Evolutionary conservation across 768 basidiomycete genomes (phyloP), one percentile per base, ranked within the genome.

Genomic region (Tylopilus sp.): DNA sequence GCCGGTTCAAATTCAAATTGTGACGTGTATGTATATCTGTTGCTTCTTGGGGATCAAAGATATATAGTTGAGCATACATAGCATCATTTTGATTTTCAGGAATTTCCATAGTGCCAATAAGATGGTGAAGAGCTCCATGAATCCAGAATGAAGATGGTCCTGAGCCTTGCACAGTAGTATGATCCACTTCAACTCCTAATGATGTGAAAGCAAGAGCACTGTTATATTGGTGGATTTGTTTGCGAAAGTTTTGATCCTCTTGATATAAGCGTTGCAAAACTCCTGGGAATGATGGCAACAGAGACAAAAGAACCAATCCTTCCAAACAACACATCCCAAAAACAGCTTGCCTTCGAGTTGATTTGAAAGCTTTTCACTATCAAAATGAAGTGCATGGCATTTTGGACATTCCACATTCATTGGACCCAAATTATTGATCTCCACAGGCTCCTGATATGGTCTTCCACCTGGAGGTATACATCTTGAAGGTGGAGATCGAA

Each of bases 221-320:
- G 47, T 79, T 79, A 44, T 78, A 78, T 25, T 72, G 69, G 8
- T 69, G 57, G 5, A 77, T 75, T 6, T 75, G 55, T 11, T 57
- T 48, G 3, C 64, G 66, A 22, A 76, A 76, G 0, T 38, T 5
- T 1, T 2, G 19, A 1, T 0, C 0, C 33, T 59, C 38, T 8
- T 62, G 47, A 25, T 17, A 26, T n/a, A 28, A 12, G n/a, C 4
- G 3, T 3, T 12, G 10, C 6, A 41, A 16, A 16, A 6, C 24
- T 3, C 3, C 11, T 3, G 70, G 71, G 45, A 55, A 66, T 1
- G 50, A 13, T 28, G 41, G 60, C 1, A 73, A 30, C 0, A 17
- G 12, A 5, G 58, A 56, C 5, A 73, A 58, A 1, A 21, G 1
- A 19, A 73, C 59, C 8, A 4, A 10, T 28, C 68, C 70, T 6